Evolutionary conservation across 768 basidiomycete species (phyloP).

Genomic region (Leccinum disarticulatum): DNA sequence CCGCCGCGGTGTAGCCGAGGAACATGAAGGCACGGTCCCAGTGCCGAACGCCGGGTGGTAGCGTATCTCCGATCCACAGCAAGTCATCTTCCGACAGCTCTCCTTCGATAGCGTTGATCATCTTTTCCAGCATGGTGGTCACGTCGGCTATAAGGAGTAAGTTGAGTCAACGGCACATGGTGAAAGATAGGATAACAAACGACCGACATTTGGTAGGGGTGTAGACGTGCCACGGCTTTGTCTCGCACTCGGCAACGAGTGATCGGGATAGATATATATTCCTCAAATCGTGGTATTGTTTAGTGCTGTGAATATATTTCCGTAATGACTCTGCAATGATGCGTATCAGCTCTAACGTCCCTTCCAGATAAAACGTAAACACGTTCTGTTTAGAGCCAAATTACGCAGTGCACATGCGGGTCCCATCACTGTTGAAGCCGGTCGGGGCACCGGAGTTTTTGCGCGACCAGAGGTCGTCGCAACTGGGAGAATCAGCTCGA

Average conservation of each 20-base stretch:
- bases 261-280: not conserved
- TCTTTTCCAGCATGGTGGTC: conserved; percentile 16
- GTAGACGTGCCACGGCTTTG: not conserved
- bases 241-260: not conserved
- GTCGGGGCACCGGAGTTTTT: not conserved
- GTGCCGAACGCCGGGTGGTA: conserved; percentile 20
- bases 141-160: conserved; percentile 15
- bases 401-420: conserved; percentile 25
- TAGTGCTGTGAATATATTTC: not conserved
- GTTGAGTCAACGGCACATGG: not conserved
- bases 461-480: not conserved
- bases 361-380: not conserved
- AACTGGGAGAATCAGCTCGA: not conserved
- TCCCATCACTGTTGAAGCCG: conserved; percentile 24
- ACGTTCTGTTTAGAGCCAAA: conserved; percentile 19
- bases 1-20: not conserved
- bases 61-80: conserved; percentile 16
- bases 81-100: conserved; percentile 20
- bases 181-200: not conserved
- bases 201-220: not conserved
- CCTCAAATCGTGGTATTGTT: not conserved
- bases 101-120: conserved; percentile 19
- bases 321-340: not conserved
- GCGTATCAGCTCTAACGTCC: not conserved
- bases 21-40: conserved; percentile 5